Percentiles rank a stretch among this genome's conserved stretches.
Conservation (phyloP, 108 stramenopile species). For the Discostella stelligeroides region DNA sequence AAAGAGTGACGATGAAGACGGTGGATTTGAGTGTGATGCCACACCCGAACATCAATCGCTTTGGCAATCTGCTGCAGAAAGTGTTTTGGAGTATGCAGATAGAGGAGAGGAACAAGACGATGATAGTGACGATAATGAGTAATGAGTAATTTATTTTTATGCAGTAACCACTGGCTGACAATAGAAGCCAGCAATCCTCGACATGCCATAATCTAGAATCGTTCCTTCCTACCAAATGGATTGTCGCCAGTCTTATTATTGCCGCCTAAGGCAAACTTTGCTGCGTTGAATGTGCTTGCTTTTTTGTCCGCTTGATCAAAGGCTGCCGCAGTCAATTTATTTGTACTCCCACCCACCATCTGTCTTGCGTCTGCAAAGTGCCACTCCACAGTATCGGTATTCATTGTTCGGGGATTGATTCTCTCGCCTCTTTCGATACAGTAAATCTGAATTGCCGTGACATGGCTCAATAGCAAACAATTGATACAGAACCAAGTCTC, state of each 20-base stretch:
- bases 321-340: constrained; percentile 5
- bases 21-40: neutral
- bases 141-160: too few relatives aligned
- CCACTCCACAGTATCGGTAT: constrained; percentile 10
- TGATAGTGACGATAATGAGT: constrained; percentile 1
- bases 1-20: neutral
- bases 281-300: constrained; percentile 7
- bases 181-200: too few relatives aligned
- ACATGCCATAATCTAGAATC: neutral
- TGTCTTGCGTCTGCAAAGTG: constrained; percentile 11
- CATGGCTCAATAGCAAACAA: constrained; percentile 7
- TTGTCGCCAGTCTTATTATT: constrained; percentile 7
- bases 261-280: neutral
- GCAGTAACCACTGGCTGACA: too few relatives aligned
- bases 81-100: constrained; percentile 1
- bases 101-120: too few relatives aligned
- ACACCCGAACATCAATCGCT: constrained; percentile 3
- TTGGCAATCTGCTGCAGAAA: neutral
- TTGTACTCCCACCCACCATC: constrained; percentile 10
- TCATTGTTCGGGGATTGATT: constrained; percentile 5
- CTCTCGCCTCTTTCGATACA: neutral
- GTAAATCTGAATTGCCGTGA: constrained; percentile 5
- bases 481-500: constrained; percentile 21
- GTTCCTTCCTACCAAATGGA: neutral
- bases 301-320: constrained; percentile 3